Base-by-base conservation (phyloP, 2,329 filamentous ascomycete genomes). In the Leptographium procerum region DNA sequence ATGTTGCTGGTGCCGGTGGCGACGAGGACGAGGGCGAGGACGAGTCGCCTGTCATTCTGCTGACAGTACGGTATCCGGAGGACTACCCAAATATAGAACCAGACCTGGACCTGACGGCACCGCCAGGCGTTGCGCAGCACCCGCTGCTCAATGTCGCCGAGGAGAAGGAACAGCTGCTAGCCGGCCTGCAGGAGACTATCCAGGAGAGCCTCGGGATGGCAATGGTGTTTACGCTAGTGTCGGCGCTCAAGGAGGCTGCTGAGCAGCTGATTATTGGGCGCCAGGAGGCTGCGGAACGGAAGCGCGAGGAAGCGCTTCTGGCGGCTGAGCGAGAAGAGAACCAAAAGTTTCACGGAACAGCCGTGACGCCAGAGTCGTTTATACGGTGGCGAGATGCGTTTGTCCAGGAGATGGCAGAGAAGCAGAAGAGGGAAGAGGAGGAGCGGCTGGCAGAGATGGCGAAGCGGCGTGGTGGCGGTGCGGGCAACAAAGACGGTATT, bases 121-220 rank as follows among this genome's bases (percentile, higher is more conserved):
- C 87, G 5, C n/a, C 71, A 82, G 9, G 80, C 57, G 74, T 84
- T 69, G 67, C 83, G 24, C 80, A 82, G 65, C 83, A 95, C 71
- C 79, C 83, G 31, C 82, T 87, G 67, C 86, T 99, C 71, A 88
- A 86, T 69, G 78, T 97, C 52, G 80, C 86, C 66, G 84, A 87
- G 54, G 94, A 99, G 77, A 90, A 89, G 69, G 78, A 83, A 22
- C 73, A 74, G 56, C 82, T 99, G 16, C 81, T 97, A 19, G 77
- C 84, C 55, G 80, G 82, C 1, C 77, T 97, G 14, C 72, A 83
- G 45, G 84, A 87, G 19, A 88, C 86, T 0, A 87, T 96, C 40
- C 86, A 94, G 69, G 94, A 99, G 71, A 97, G 91, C 65, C 74
- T 97, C 60, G 94, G 94, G 62, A 97, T 97, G 87, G 89, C 91